A percentile compares a stretch with the other conserved stretches of the same genome.
phyloP scores from a whole-genome alignment of 441 rosid genomes.

The Erodium trifolium region DNA sequence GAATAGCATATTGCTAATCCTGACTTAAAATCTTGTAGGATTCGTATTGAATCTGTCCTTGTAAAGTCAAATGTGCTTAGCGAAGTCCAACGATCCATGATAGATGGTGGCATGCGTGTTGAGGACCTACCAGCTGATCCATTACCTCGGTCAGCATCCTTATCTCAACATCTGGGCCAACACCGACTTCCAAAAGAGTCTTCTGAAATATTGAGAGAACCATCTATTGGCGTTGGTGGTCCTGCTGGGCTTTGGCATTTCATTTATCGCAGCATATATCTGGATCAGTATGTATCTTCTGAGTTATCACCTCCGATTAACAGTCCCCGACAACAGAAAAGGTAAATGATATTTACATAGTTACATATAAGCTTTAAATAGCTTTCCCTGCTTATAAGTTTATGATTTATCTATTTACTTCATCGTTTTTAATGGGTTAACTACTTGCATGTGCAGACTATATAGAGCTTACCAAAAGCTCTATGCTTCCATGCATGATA shows the following conservation, averaged over 20 bases:
- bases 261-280: constrained; percentile 83
- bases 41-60: constrained; percentile 68
- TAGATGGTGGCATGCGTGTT: constrained; percentile 89
- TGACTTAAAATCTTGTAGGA: constrained; percentile 35
- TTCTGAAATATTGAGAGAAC: constrained; percentile 42
- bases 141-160: constrained; percentile 30
- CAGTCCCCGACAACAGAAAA: constrained; percentile 68
- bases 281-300: constrained; percentile 87
- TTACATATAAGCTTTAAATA: not conserved
- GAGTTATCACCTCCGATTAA: constrained; percentile 81
- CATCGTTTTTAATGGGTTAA: constrained; percentile 6
- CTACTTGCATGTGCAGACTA: constrained; percentile 47
- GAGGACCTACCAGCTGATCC: constrained; percentile 74
- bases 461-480: constrained; percentile 93
- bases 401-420: not conserved
- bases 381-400: not conserved
- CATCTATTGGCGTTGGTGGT: constrained; percentile 67
- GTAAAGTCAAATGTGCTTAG: constrained; percentile 78
- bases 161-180: constrained; percentile 42
- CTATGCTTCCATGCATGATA: constrained; percentile 80
- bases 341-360: constrained; percentile 31
- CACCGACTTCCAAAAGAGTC: constrained; percentile 36
- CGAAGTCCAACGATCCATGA: constrained; percentile 73
- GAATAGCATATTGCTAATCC: constrained; percentile 9
- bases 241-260: constrained; percentile 97